Conservation (phyloP, 192 early-diverging fungal species). For the Mortierella hygrophila region DNA sequence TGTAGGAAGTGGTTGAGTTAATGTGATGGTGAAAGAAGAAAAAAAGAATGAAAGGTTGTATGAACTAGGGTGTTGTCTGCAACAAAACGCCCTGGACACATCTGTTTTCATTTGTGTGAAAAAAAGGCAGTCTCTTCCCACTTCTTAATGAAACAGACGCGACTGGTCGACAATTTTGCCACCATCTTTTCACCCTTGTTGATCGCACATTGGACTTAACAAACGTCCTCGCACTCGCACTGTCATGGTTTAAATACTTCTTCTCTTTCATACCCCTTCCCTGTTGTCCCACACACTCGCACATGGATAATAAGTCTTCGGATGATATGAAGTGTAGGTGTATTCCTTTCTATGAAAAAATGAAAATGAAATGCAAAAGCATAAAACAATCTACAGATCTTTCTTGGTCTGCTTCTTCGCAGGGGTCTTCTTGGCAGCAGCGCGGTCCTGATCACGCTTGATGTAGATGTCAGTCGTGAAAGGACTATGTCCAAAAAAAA, state of each 20-base stretch:
- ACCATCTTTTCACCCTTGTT: background rate
- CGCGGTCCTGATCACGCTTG: slow-evolving; percentile 54
- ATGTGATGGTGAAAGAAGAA: background rate
- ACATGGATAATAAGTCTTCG: background rate
- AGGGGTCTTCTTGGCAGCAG: slow-evolving; percentile 15
- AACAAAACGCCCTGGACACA: background rate
- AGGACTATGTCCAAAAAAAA: slow-evolving; percentile 61
- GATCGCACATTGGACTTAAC: too few species aligned
- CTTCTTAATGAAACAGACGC: background rate
- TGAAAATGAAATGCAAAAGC: too few species aligned
- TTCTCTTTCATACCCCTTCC: background rate
- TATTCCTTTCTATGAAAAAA: background rate
- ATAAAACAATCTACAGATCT: slow-evolving; percentile 22
- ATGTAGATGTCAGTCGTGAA: slow-evolving; percentile 88
- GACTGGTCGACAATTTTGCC: background rate
- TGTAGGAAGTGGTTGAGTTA: background rate
- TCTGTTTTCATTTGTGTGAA: slow-evolving; percentile 15
- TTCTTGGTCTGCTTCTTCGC: slow-evolving; percentile 34
- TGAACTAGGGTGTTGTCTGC: background rate
- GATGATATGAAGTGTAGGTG: background rate
- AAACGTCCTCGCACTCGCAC: too few species aligned
- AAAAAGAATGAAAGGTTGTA: background rate
- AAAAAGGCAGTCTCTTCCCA: slow-evolving; percentile 5
- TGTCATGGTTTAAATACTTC: background rate
- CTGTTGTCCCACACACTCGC: background rate